phyloP scores from a whole-genome alignment of 495 filamentous ascomycete species.

The Geopyxis carbonaria region DNA sequence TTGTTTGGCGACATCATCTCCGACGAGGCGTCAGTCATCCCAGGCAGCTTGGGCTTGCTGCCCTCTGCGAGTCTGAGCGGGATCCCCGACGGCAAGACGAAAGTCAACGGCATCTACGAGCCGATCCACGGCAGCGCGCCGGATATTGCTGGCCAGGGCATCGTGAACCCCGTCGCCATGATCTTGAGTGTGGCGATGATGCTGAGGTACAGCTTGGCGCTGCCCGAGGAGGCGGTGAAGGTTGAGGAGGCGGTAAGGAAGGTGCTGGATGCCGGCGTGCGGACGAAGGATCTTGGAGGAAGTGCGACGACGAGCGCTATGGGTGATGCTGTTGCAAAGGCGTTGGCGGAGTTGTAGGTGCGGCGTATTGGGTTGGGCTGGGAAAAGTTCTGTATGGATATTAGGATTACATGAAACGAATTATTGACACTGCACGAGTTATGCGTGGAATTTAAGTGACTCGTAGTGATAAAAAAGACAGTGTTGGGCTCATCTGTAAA shows the following conservation, averaged over 20 bases:
- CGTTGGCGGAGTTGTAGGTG: constrained; percentile 36
- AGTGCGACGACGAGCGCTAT: constrained; percentile 53
- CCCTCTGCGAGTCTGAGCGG: constrained; percentile 79
- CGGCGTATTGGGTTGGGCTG: too few species aligned
- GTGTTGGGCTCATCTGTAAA: too few species aligned
- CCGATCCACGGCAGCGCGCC: constrained; percentile 69
- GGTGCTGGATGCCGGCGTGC: constrained; percentile 55
- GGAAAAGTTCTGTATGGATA: too few species aligned
- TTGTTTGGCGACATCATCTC: constrained; percentile 92
- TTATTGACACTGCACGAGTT: too few species aligned
- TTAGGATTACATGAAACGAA: too few species aligned
- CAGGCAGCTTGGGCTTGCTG: constrained; percentile 74
- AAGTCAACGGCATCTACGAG: constrained; percentile 83
- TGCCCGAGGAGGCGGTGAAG: constrained; percentile 50
- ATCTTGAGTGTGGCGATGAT: constrained; percentile 83
- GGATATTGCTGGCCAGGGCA: constrained; percentile 32
- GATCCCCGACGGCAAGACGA: constrained; percentile 59
- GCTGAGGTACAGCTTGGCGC: constrained; percentile 71
- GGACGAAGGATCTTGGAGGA: constrained; percentile 69
- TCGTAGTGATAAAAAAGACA: too few species aligned
- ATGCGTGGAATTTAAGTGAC: too few species aligned
- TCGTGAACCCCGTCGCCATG: constrained; percentile 72
- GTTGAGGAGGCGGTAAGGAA: constrained; percentile 67
- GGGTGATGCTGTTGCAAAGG: constrained; percentile 61
- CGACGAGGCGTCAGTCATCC: constrained; percentile 93